Evolutionary conservation across 768 basidiomycete genomes (phyloP).

Genomic region (Sutorius australiensis): DNA sequence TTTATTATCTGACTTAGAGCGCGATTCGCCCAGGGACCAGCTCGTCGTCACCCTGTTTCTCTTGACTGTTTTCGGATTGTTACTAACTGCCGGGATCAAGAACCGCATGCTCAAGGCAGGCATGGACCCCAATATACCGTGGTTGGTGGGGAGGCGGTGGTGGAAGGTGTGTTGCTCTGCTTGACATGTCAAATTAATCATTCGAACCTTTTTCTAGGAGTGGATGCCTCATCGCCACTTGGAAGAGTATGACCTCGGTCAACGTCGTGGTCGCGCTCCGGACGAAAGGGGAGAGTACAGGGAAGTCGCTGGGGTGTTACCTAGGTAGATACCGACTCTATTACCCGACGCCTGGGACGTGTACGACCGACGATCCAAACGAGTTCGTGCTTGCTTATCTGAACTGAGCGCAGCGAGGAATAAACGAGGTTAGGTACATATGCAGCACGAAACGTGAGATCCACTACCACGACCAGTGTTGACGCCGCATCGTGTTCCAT

Average conservation of each 20-base stretch:
- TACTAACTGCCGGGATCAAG: constrained; percentile 82
- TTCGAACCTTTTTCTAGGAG: constrained; percentile 23
- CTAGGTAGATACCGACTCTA: constrained; percentile 12
- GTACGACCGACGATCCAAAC: neutral
- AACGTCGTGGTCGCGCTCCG: constrained; percentile 27
- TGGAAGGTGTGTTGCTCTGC: constrained; percentile 65
- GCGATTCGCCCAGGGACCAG: constrained; percentile 94
- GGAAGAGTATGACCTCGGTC: constrained; percentile 51
- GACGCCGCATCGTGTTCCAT: constrained; percentile 28
- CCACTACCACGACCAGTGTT: neutral
- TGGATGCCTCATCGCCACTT: constrained; percentile 47
- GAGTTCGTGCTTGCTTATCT: constrained; percentile 1
- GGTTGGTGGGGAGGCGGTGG: constrained; percentile 67
- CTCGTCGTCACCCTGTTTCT: constrained; percentile 89
- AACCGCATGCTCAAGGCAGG: constrained; percentile 78
- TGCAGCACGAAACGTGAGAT: constrained; percentile 18
- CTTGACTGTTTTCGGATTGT: constrained; percentile 79
- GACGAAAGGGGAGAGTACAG: constrained; percentile 44
- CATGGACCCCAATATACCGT: constrained; percentile 57
- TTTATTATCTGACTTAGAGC: constrained; percentile 49
- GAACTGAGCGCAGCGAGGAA: constrained; percentile 14
- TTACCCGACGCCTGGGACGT: neutral
- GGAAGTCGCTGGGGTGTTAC: constrained; percentile 34
- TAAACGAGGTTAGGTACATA: constrained; percentile 23
- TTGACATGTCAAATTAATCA: constrained; percentile 17